Base-by-base conservation (phyloP, 805 yeast species). In the Lipomyces lipofer region DNA sequence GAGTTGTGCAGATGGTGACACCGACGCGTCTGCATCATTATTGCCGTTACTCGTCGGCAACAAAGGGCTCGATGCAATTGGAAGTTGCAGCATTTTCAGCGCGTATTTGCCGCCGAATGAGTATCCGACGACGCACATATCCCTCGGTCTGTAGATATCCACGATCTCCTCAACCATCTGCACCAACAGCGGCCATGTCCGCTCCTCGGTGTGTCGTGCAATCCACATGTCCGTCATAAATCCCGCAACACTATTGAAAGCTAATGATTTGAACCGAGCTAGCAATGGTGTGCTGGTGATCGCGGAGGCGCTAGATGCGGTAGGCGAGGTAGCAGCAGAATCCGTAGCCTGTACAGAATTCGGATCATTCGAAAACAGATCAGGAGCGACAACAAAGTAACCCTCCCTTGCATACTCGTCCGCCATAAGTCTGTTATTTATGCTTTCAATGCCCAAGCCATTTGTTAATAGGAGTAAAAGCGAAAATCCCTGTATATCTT, bases 161-260 rank as follows among this genome's bases (percentile, higher is more conserved):
- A 65, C 59, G 25, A 69, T 62, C 38, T 66, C 69, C 6, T 67
- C 63, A 27, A 68, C 51, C 19, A 65, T 58, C 6, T 62, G 54
- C 17, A 62, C 47, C 25, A 68, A 56, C 39, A 56, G 55, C 17
- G 67, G 70, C 54, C 60, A 62, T 3, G 67, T 63, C 28, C 63
- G 54, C 42, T 69, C 70, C 45, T 52, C 64, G 9, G 71, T 65
- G 56, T 69, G 72, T 43, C 63, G 62, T 13, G 71, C 71, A 9
- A 68, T 47, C 71, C 71, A 68, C 70, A 68, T 69, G 42, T 68
- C 71, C 29, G 70, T 71, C 48, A 62, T 49, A 48, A 68, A 69
- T 15, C 71, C 71, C 32, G 67, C 60, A 13, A 66, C 65, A 8
- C 64, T 53, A 8, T 60, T 54, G 2, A 59, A 62, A 7, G 69